Conservation (phyloP, 148 eudicot species). For the Linanthus parryae region DNA sequence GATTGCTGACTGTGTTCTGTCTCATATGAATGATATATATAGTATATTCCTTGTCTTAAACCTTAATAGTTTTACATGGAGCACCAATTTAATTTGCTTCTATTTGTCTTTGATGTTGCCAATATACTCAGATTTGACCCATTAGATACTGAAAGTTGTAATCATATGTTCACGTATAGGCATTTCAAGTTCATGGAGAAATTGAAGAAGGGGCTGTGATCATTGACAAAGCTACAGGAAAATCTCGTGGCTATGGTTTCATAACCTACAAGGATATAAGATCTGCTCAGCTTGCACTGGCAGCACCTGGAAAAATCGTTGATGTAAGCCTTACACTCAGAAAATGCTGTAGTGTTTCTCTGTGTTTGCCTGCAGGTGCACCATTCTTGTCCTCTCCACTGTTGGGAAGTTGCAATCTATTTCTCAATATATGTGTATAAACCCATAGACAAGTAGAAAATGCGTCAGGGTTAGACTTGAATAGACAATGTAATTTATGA, state of each 20-base stretch:
- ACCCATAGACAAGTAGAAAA: too few species aligned
- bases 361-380: background rate
- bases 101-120: too few species aligned
- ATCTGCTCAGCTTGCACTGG: constrained; percentile 48
- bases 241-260: constrained; percentile 70
- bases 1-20: constrained; percentile 29
- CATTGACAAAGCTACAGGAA: constrained; percentile 53
- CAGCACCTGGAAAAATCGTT: constrained; percentile 48
- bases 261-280: constrained; percentile 56
- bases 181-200: constrained; percentile 60
- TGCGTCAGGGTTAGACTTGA: too few species aligned
- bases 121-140: too few species aligned
- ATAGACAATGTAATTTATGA: too few species aligned
- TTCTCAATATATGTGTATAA: too few species aligned
- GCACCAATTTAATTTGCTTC: background rate
- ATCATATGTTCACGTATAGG: constrained; percentile 23
- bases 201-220: constrained; percentile 76
- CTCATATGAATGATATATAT: constrained; percentile 6
- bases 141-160: background rate
- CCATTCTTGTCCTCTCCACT: background rate
- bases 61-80: too few species aligned
- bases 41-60: too few species aligned
- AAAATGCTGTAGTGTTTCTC: background rate
- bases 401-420: background rate
- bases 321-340: constrained; percentile 35